phyloP scores from a whole-genome alignment of 306 rosid genomes.

The Elaeagnus macrophylla region DNA sequence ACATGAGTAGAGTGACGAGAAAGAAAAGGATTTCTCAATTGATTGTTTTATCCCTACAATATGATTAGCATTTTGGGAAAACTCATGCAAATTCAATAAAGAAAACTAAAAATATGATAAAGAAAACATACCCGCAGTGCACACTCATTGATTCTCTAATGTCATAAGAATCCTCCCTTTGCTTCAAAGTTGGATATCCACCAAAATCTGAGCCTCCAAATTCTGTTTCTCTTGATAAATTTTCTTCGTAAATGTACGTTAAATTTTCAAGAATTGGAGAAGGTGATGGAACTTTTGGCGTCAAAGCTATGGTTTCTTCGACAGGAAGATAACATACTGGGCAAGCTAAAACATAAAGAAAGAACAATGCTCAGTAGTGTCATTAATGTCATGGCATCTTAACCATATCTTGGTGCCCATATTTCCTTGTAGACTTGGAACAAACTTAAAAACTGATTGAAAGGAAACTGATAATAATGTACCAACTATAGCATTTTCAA shows the following conservation, averaged over 20 bases:
- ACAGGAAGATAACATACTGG: conserved; percentile 95
- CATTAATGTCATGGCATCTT: not conserved
- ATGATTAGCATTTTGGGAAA: no score
- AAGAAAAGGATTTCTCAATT: not conserved
- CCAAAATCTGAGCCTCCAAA: conserved; percentile 96
- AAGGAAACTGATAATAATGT: not conserved
- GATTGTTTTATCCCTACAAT: no score
- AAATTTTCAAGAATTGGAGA: conserved; percentile 66
- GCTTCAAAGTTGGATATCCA: conserved; percentile 80
- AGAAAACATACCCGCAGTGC: conserved; percentile 74
- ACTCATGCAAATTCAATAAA: no score
- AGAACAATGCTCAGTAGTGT: conserved; percentile 12
- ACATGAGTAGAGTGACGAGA: not conserved
- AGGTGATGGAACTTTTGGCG: conserved; percentile 65
- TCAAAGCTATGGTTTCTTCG: conserved; percentile 64
- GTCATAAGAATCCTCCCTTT: conserved; percentile 61
- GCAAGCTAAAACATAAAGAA: conserved; percentile 58
- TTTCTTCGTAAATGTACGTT: conserved; percentile 53
- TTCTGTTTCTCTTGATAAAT: conserved; percentile 51
- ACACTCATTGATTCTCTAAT: conserved; percentile 67
- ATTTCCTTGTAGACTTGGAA: not conserved
- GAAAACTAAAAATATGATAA: not conserved
- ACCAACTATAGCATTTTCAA: not conserved
- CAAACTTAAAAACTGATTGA: not conserved
- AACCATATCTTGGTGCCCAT: not conserved